These are phyloP conservation scores for Gossypium schwendimanii DNA, from an alignment of 441 rosid species.

Conservation along the genomic window DNA sequence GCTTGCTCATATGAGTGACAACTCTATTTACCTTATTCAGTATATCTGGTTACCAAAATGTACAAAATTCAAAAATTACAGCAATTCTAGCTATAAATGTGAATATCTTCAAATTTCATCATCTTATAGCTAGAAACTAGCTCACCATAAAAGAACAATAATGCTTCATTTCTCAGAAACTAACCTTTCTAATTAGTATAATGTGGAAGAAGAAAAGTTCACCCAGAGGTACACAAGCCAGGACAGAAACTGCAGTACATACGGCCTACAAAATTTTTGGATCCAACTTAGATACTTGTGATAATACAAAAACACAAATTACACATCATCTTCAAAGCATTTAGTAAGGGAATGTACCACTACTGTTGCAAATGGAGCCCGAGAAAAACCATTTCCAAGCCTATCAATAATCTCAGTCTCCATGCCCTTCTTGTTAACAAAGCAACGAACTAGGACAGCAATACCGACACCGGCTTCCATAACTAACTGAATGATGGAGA, in stretches of 20 bases:
- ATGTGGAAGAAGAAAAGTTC: conserved; percentile 68
- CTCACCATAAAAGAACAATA: conserved; percentile 7
- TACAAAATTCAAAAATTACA: neutral
- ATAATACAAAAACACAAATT: neutral
- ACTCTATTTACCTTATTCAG: neutral
- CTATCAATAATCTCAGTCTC: conserved; percentile 60
- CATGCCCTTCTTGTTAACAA: conserved; percentile 52
- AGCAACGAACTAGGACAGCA: conserved; percentile 58
- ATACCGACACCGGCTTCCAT: conserved; percentile 59
- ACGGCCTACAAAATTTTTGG: conserved; percentile 34
- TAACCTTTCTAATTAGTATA: conserved; percentile 55
- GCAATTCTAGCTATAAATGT: neutral
- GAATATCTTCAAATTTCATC: neutral
- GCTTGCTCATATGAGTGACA: neutral
- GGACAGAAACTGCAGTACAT: conserved; percentile 52
- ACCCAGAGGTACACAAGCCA: conserved; percentile 57
- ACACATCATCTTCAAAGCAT: neutral
- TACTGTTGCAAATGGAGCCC: conserved; percentile 60
- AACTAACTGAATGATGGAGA: conserved; percentile 31
- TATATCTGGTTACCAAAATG: neutral
- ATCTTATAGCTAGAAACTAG: neutral
- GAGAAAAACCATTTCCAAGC: conserved; percentile 73
- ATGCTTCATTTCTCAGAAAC: conserved; percentile 7
- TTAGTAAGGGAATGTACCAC: conserved; percentile 37
- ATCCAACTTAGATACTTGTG: conserved; percentile 16